Conservation (phyloP, 257 asterid species). For the Solanum infundibuliforme region DNA sequence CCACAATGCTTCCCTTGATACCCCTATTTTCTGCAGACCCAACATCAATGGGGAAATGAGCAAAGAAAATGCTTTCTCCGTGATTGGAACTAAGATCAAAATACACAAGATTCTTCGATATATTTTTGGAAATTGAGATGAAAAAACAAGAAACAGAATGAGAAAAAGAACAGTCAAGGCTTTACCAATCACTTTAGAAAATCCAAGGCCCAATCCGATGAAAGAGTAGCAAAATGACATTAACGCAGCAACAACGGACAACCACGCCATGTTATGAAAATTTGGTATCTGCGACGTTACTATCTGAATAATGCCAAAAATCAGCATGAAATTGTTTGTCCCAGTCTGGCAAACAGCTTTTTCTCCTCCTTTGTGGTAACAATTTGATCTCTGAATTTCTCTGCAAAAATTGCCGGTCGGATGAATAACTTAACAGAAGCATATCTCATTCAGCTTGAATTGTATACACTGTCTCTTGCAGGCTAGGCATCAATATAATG, state of each 20-base stretch:
- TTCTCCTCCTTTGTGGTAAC: constrained; percentile 62
- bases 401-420: constrained; percentile 23
- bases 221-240: constrained; percentile 64
- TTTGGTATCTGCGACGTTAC: constrained; percentile 58
- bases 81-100: background rate
- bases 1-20: constrained; percentile 54
- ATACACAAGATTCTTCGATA: background rate
- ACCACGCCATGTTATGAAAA: constrained; percentile 56
- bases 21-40: constrained; percentile 46
- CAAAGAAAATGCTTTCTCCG: background rate
- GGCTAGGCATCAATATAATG: background rate
- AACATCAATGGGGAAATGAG: background rate
- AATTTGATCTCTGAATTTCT: constrained; percentile 62
- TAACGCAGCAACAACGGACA: constrained; percentile 55
- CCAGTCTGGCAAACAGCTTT: constrained; percentile 32
- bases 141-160: background rate
- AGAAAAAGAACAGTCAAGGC: background rate
- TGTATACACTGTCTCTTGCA: background rate
- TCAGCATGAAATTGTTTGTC: constrained; percentile 28
- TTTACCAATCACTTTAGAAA: constrained; percentile 62
- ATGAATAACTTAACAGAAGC: background rate
- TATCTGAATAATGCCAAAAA: constrained; percentile 56
- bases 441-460: background rate
- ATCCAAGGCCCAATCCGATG: constrained; percentile 60
- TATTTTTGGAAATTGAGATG: background rate